Base-by-base conservation (phyloP, 352 stramenopile genomes). In the Nothophytophthora sp. region DNA sequence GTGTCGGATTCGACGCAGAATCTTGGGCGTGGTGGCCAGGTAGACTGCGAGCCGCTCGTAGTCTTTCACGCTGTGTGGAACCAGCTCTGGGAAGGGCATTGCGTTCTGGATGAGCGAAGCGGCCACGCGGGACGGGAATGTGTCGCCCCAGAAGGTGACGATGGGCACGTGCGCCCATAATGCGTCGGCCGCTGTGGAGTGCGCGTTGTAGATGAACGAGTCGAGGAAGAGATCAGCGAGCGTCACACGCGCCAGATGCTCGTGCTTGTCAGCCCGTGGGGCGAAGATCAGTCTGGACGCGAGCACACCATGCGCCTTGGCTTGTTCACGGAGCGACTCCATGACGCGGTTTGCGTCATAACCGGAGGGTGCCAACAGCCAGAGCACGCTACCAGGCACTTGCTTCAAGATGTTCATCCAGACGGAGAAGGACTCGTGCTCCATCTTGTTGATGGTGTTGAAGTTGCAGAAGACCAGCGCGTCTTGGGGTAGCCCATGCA, bases 381-480 rank as follows among this genome's bases (percentile, higher is more conserved):
- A 97, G 3, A 98, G 60, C 9, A 98, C 67, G 30, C 84, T 90
- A 8, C 58, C 59, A 1, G 87, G 85, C 5, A 97, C 86, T 33
- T 84, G 82, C 19, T 76, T 73, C 3, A 98, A 55, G 28, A 98
- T 82, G 19, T 73, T 67, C 73, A 96, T 89, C 95, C 95, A 98
- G 0, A 86, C 61, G 0, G 55, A 50, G 58, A 98, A 98, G 5
- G 86, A 84, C 11, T 63, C 43, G 3, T 85, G 91, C 36, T 98
- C 91, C 55, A 98, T 96, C 55, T 98, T 98, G 81, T 96, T 93
- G 37, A 96, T 70, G 16, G 95, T 90, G 55, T 97, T 98, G 58
- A 98, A 98, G 55, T 96, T 97, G 44, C 86, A 95, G 58, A 97
- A 96, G 3, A 88, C 72, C 16, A 86, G 39, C 0, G 18, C 53